phyloP scores from a whole-genome alignment of 108 stramenopile species.

The Cylindrotheca fusiformis region DNA sequence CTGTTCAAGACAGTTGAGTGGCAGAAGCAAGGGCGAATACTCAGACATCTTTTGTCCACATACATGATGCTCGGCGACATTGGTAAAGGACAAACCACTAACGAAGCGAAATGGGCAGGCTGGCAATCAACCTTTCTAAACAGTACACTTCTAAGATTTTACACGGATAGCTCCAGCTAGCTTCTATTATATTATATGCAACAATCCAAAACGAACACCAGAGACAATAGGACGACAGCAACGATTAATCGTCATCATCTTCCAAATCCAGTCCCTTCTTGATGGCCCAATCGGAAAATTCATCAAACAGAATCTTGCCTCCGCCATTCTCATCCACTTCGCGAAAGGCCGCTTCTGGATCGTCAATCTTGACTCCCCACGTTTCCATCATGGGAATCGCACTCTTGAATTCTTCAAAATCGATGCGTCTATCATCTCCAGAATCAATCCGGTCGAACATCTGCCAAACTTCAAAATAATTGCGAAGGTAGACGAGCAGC shows the following conservation, averaged over 20 bases:
- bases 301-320: conserved; percentile 38
- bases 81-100: too few species aligned
- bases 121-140: too few species aligned
- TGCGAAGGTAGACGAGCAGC: conserved; percentile 21
- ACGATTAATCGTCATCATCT: conserved; percentile 3
- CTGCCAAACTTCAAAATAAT: conserved; percentile 26
- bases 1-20: too few species aligned
- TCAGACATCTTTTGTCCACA: too few species aligned
- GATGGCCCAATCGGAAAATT: conserved; percentile 38
- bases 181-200: too few species aligned
- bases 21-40: too few species aligned
- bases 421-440: conserved; percentile 20
- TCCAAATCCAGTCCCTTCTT: conserved; percentile 11
- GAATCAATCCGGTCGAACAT: conserved; percentile 19
- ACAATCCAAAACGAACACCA: too few species aligned
- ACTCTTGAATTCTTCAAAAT: conserved; percentile 20
- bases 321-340: conserved; percentile 37
- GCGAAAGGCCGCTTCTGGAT: conserved; percentile 22
- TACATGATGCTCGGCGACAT: too few species aligned
- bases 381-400: conserved; percentile 11
- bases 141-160: too few species aligned
- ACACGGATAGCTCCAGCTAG: too few species aligned
- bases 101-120: too few species aligned
- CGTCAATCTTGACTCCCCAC: conserved; percentile 14
- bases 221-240: too few species aligned